A percentile compares a stretch with the other conserved stretches of the same genome.
Conservation (phyloP, 75 land plant genomes). For the Chamaecyparis obtusa region DNA sequence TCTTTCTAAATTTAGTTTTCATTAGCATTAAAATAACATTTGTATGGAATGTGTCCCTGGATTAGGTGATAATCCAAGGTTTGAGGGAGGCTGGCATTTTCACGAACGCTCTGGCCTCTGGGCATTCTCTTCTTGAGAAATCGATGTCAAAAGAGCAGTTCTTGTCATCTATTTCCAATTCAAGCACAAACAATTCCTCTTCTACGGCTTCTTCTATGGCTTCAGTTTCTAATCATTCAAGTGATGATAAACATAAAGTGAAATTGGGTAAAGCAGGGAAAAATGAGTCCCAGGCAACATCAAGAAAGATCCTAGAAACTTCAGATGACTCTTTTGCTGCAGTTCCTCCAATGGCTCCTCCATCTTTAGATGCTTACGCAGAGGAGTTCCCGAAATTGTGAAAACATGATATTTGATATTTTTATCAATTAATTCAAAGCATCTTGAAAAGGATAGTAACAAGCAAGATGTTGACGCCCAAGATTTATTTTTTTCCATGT, state of each 20-base stretch:
- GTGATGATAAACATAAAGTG: neutral
- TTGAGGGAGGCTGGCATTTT: conserved; percentile 41
- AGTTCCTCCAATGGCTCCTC: conserved; percentile 48
- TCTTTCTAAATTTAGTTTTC: neutral
- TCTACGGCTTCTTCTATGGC: no score
- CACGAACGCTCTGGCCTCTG: conserved; percentile 29
- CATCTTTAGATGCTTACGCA: conserved; percentile 21
- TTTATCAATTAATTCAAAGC: no score
- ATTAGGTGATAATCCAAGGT: conserved; percentile 46
- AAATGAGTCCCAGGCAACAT: no score
- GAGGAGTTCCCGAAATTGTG: neutral
- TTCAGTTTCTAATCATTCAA: no score
- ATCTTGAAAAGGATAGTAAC: no score
- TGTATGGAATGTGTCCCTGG: neutral
- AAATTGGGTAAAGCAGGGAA: neutral
- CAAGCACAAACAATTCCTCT: neutral
- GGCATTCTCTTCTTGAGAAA: conserved; percentile 23
- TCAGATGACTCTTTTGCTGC: conserved; percentile 10
- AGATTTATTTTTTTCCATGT: no score
- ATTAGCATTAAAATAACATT: no score
- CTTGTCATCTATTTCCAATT: conserved; percentile 12
- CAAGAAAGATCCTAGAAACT: conserved; percentile 2
- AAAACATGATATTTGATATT: no score
- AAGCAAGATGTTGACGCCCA: no score
- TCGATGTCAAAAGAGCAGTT: conserved; percentile 20